Percentiles rank a stretch among this genome's conserved stretches.
phyloP scores from a whole-genome alignment of 257 asterid species.

The Solanum paucissectum region DNA sequence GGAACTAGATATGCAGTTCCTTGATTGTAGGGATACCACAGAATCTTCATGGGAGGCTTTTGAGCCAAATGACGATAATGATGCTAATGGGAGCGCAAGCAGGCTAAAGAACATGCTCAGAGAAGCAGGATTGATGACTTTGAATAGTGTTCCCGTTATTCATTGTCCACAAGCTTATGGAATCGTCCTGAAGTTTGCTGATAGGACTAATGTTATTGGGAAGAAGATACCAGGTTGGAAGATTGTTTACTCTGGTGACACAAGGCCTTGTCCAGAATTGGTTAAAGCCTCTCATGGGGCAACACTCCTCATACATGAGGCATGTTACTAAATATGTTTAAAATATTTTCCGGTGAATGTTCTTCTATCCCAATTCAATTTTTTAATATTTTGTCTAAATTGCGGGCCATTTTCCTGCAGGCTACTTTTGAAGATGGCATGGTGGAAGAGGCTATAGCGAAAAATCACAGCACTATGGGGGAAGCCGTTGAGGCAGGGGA shows the following conservation, averaged over 20 bases:
- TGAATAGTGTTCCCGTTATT: conserved; percentile 68
- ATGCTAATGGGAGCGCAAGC: background rate
- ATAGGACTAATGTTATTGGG: conserved; percentile 39
- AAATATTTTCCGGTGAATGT: background rate
- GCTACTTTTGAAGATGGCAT: conserved; percentile 84
- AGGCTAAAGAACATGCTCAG: background rate
- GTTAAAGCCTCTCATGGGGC: conserved; percentile 63
- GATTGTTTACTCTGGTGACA: background rate
- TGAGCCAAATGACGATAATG: conserved; percentile 17
- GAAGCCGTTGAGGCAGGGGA: conserved; percentile 78
- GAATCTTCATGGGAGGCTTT: conserved; percentile 40
- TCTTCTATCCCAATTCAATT: background rate
- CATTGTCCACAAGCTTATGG: conserved; percentile 90
- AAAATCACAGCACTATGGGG: conserved; percentile 76
- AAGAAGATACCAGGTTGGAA: conserved; percentile 82
- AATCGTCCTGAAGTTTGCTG: conserved; percentile 40
- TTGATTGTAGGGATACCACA: conserved; percentile 63
- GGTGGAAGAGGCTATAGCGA: conserved; percentile 65
- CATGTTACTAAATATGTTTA: background rate
- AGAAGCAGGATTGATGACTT: conserved; percentile 43
- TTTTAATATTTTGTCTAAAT: background rate
- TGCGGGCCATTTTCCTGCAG: conserved; percentile 17
- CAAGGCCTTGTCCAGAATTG: conserved; percentile 20
- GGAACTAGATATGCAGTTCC: conserved; percentile 81
- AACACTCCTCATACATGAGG: conserved; percentile 83